Percentiles rank a stretch among this genome's conserved stretches.
These are phyloP conservation scores for Nannochloropsis gaditana DNA, from an alignment of 108 stramenopile species.

Conservation along the genomic window DNA sequence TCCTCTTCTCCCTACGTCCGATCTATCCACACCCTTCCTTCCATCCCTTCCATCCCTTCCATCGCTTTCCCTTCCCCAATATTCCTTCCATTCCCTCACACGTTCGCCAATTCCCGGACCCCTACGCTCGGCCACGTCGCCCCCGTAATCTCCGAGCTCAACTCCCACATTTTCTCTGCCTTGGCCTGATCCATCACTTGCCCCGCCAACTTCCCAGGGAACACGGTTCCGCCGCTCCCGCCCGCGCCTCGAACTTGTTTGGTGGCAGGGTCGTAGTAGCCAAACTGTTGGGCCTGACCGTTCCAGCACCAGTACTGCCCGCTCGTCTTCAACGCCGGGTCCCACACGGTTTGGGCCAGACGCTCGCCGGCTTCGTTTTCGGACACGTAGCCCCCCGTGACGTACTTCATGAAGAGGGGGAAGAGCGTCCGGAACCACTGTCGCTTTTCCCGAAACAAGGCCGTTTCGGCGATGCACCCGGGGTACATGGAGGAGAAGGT, in stretches of 20 bases:
- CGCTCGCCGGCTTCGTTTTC: constrained; percentile 52
- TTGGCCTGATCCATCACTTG: constrained; percentile 68
- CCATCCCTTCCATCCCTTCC: neutral
- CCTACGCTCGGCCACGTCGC: constrained; percentile 39
- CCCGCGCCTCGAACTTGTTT: constrained; percentile 79
- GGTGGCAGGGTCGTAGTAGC: constrained; percentile 60
- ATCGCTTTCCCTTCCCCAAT: neutral
- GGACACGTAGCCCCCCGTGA: constrained; percentile 54
- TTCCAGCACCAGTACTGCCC: constrained; percentile 95
- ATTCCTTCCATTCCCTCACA: neutral
- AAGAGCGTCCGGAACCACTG: constrained; percentile 80
- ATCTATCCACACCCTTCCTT: neutral
- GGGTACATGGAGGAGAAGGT: constrained; percentile 87
- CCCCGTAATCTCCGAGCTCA: constrained; percentile 54
- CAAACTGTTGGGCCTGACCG: constrained; percentile 70
- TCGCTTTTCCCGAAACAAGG: constrained; percentile 89
- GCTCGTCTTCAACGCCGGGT: constrained; percentile 36
- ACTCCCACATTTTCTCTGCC: constrained; percentile 80
- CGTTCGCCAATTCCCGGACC: constrained; percentile 58
- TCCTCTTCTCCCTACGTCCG: neutral
- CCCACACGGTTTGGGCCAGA: constrained; percentile 52
- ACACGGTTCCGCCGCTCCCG: constrained; percentile 87
- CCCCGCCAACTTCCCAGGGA: constrained; percentile 75
- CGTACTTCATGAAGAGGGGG: constrained; percentile 58
- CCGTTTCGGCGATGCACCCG: constrained; percentile 92